A percentile compares a stretch with the other conserved stretches of the same genome.
Conservation (phyloP, 1,284 basidiomycete genomes). For the Moesziomyces antarcticus region DNA sequence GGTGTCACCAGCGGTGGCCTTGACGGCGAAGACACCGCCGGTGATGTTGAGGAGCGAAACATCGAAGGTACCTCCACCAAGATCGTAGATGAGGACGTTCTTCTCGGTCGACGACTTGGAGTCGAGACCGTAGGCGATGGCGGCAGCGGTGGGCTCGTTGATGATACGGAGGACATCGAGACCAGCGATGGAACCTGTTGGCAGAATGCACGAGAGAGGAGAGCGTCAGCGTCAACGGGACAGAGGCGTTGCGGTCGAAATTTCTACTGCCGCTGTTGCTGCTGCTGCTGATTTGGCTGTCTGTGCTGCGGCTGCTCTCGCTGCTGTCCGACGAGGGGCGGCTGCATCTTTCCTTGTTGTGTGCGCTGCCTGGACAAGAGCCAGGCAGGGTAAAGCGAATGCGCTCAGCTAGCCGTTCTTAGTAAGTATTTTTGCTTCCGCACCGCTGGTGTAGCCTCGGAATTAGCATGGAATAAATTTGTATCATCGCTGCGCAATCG, state of each 20-base stretch:
- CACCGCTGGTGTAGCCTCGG: conserved; percentile 56
- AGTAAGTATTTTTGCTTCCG: conserved; percentile 55
- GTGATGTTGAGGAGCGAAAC: conserved; percentile 76
- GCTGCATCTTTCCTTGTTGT: neutral
- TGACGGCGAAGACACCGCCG: conserved; percentile 76
- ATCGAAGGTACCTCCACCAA: conserved; percentile 89
- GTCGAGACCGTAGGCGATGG: conserved; percentile 73
- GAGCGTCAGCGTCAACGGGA: conserved; percentile 1
- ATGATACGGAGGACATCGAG: conserved; percentile 78
- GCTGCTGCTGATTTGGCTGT: conserved; percentile 1
- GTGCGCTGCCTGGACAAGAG: no score
- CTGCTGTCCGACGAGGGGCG: neutral
- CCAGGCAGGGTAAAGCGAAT: conserved; percentile 5
- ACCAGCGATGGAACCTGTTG: conserved; percentile 73
- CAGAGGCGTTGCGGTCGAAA: neutral
- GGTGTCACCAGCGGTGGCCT: conserved; percentile 74
- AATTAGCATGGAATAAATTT: conserved; percentile 67
- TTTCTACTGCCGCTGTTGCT: conserved; percentile 9
- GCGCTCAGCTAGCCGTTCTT: conserved; percentile 63
- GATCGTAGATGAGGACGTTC: conserved; percentile 99
- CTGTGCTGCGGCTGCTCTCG: neutral
- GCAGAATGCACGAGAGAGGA: neutral
- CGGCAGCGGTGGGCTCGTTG: conserved; percentile 74
- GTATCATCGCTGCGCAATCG: conserved; percentile 62
- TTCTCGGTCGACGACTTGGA: conserved; percentile 74